A percentile compares a stretch with the other conserved stretches of the same genome.
These are phyloP conservation scores for Wolfiporia cocos DNA, from an alignment of 1,284 basidiomycete genomes.

Conservation along the genomic window DNA sequence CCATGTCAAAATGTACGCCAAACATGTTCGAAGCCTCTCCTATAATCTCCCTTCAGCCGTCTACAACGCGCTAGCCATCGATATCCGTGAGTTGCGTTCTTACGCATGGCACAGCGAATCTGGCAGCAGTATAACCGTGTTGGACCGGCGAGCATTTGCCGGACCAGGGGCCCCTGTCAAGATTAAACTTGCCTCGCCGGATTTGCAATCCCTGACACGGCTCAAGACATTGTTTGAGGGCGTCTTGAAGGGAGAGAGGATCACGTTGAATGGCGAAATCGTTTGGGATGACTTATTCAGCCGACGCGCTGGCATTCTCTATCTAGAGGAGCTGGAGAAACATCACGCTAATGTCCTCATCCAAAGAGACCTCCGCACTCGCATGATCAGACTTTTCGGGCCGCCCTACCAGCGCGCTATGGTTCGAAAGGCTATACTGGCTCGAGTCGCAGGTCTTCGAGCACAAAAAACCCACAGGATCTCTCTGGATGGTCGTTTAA, in stretches of 20 bases:
- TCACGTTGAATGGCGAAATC: constrained; percentile 40
- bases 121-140: constrained; percentile 19
- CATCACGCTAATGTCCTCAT: constrained; percentile 35
- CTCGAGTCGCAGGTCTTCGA: constrained; percentile 36
- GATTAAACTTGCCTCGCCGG: constrained; percentile 41
- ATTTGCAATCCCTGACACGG: constrained; percentile 38
- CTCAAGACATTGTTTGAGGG: constrained; percentile 55
- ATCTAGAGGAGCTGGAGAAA: constrained; percentile 36
- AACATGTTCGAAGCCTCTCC: constrained; percentile 41
- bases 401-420: constrained; percentile 29
- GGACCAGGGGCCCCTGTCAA: constrained; percentile 17
- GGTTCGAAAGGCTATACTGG: constrained; percentile 38
- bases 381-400: constrained; percentile 49
- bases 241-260: constrained; percentile 51
- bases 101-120: constrained; percentile 11
- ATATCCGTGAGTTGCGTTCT: constrained; percentile 20
- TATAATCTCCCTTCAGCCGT: constrained; percentile 33
- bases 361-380: constrained; percentile 32
- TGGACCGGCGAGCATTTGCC: constrained; percentile 6
- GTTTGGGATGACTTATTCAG: constrained; percentile 62
- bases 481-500: constrained; percentile 36
- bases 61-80: constrained; percentile 25
- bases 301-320: constrained; percentile 33
- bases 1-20: constrained; percentile 33
- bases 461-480: constrained; percentile 36